Evolutionary conservation across 805 yeast genomes (phyloP), one percentile per base, ranked within the genome.

Genomic region (Ogataea naganishii): DNA sequence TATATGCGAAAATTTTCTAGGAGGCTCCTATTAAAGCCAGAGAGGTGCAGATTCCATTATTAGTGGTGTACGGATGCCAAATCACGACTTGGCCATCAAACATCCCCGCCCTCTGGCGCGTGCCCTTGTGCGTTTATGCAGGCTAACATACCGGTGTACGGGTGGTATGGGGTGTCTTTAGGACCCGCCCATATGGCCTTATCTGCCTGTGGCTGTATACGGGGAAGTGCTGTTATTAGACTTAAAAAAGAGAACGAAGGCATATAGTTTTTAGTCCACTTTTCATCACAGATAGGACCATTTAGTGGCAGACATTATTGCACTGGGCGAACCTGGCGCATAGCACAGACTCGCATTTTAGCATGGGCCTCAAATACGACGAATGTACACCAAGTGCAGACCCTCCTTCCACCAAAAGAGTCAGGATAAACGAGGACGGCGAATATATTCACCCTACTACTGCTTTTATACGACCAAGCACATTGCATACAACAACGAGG

Each of bases 361-460:
- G 17, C 16, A 37, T 37, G 40, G 40, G 40, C 6, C 27, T 37
- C 4, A 24, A 22, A 17, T 21, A 20, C 9, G 36, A 36, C 16
- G 24, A 17, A 6, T 35, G 29, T 7, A 31, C 28, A 8, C 30
- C 24, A 9, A 32, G 23, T 10, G 27, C 25, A 10, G 24, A 17
- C 6, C 31, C 23, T 13, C 20, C 17, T 4, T 13, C 33, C 14
- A 29, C 15, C 16, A 38, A 38, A 22, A 24, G 41, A 31, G 41
- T 38, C 5, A 30, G 41, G 24, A 38, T 38, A 7, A 33, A 37
- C 9, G 41, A 38, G 24, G 22, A 29, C 16, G 37, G 39, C 9
- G 29, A 30, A n/a, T 27, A 29, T 12, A 33, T 36, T 9, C 25
- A 30, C 18, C 32, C 31, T 13, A n/a, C 33, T 14, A 10, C 28